Conservation (phyloP, 2,329 filamentous ascomycete species). For the Elsinoe necatrix region DNA sequence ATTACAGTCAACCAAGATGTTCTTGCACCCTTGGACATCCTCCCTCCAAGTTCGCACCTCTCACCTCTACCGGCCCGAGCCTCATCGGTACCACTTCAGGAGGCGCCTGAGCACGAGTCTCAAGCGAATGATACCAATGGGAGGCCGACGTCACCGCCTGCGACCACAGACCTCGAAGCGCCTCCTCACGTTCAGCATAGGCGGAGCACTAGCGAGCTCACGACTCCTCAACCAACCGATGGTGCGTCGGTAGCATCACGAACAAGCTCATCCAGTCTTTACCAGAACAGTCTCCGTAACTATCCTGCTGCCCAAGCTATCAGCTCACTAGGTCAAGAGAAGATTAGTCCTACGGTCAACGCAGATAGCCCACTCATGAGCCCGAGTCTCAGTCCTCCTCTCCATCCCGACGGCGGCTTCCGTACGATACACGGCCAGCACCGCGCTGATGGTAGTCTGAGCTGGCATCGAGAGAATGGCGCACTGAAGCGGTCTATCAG, state of each 20-base stretch:
- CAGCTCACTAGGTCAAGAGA: not conserved
- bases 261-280: not conserved
- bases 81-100: not conserved
- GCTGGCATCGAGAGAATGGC: not conserved
- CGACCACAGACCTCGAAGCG: not conserved
- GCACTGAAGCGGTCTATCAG: not conserved
- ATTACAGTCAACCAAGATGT: not conserved
- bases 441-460: conserved; percentile 13
- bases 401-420: conserved; percentile 1
- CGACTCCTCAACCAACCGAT: conserved; percentile 15
- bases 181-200: not conserved
- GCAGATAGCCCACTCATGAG: not conserved
- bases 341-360: not conserved
- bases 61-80: not conserved
- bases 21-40: not conserved
- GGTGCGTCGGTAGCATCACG: not conserved
- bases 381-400: not conserved
- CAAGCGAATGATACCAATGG: not conserved
- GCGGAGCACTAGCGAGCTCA: conserved; percentile 20
- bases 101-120: not conserved
- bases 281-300: not conserved
- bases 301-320: not conserved
- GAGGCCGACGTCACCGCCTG: not conserved
- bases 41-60: not conserved
- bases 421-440: conserved; percentile 16